Conservation (phyloP, 176 grass and related monocot species). For the Avena atlantica region DNA sequence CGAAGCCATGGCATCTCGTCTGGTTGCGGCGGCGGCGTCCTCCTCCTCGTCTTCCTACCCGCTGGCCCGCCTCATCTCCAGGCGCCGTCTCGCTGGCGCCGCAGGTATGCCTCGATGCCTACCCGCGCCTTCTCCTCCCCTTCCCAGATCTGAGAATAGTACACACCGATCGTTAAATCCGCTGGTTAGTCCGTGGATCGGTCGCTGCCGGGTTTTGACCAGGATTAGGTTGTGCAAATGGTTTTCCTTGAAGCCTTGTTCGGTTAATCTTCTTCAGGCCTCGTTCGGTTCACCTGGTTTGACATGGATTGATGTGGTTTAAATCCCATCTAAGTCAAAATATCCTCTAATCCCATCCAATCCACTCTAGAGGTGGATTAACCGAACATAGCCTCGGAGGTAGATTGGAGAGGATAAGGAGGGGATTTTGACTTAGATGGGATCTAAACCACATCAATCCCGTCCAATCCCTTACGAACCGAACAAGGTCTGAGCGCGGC, state of each 20-base stretch:
- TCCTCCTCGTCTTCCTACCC: slow-evolving; percentile 36
- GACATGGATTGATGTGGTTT: too few species aligned
- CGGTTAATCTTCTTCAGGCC: too few species aligned
- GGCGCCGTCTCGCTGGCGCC: slow-evolving; percentile 51
- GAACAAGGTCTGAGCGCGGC: too few species aligned
- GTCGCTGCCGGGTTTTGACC: not conserved
- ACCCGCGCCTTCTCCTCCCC: not conserved
- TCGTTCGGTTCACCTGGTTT: too few species aligned
- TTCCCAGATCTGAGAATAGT: slow-evolving; percentile 38
- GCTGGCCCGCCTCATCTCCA: slow-evolving; percentile 46
- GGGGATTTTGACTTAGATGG: too few species aligned
- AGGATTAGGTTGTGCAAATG: not conserved
- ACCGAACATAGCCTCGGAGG: too few species aligned
- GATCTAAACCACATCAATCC: too few species aligned
- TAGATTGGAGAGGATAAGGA: too few species aligned
- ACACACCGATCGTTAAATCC: slow-evolving; percentile 14
- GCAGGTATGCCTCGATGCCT: slow-evolving; percentile 26
- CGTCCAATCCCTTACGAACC: too few species aligned
- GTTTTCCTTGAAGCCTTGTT: not conserved
- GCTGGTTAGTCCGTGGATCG: not conserved
- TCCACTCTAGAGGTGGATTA: too few species aligned
- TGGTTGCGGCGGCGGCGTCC: slow-evolving; percentile 54
- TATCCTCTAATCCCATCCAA: too few species aligned
- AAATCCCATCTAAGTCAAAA: too few species aligned
- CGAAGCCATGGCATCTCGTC: slow-evolving; percentile 53